phyloP scores from a whole-genome alignment of 2,329 filamentous ascomycete genomes.

The Teratosphaeria viscida region DNA sequence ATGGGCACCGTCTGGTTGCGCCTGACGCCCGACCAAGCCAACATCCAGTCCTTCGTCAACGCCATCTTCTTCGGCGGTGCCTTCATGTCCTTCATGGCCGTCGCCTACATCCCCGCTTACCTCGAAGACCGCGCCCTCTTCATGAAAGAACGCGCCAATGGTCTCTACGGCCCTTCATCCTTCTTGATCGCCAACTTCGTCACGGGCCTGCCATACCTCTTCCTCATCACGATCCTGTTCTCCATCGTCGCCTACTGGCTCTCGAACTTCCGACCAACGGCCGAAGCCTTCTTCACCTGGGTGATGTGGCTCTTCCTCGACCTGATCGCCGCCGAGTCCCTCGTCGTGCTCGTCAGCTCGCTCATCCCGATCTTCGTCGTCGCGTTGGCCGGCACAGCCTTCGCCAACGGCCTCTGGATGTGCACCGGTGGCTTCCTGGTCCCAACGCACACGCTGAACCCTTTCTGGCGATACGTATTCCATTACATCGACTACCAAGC shows the following conservation, averaged over 20 bases:
- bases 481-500: slow-evolving; percentile 81
- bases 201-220: slow-evolving; percentile 71
- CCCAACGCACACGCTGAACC: slow-evolving; percentile 59
- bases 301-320: slow-evolving; percentile 80
- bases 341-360: slow-evolving; percentile 65
- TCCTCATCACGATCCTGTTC: slow-evolving; percentile 67
- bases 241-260: slow-evolving; percentile 71
- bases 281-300: slow-evolving; percentile 61
- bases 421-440: slow-evolving; percentile 71
- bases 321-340: slow-evolving; percentile 67
- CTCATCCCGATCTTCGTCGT: slow-evolving; percentile 73
- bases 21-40: slow-evolving; percentile 54
- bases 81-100: slow-evolving; percentile 45
- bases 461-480: slow-evolving; percentile 78
- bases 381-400: slow-evolving; percentile 66
- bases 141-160: slow-evolving; percentile 70
- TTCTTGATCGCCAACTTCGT: slow-evolving; percentile 73
- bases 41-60: slow-evolving; percentile 74
- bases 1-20: slow-evolving; percentile 84
- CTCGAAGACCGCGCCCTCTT: slow-evolving; percentile 67
- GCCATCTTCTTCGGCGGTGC: slow-evolving; percentile 53
- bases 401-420: slow-evolving; percentile 88
- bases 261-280: slow-evolving; percentile 59
- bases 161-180: slow-evolving; percentile 54
- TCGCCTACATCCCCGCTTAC: slow-evolving; percentile 76